Conservation (phyloP, 768 basidiomycete genomes). For the Harrya chromipes region DNA sequence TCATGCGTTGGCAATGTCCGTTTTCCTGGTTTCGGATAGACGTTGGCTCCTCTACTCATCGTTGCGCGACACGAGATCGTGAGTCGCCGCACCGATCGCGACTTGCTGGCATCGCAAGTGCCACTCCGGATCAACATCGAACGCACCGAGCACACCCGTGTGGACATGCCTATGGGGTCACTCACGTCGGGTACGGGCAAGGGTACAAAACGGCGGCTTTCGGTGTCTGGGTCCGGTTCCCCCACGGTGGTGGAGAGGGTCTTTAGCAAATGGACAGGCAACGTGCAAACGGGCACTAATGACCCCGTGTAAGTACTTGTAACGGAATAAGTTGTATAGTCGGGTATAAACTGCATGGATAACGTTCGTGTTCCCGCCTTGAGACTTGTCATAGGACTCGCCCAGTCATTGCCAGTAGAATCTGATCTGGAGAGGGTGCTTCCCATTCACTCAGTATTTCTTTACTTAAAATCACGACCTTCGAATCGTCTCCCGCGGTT, state of each 20-base stretch:
- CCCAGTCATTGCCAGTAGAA: too few relatives aligned
- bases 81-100: background rate
- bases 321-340: too few relatives aligned
- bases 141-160: slow-evolving; percentile 8
- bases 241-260: background rate
- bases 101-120: background rate
- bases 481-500: too few relatives aligned
- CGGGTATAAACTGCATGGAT: too few relatives aligned
- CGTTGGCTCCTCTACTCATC: slow-evolving; percentile 15
- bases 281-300: too few relatives aligned
- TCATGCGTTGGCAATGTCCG: background rate
- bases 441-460: too few relatives aligned
- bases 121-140: slow-evolving; percentile 14
- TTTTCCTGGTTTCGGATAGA: background rate
- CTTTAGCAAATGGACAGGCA: too few relatives aligned
- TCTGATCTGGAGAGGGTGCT: too few relatives aligned
- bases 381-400: too few relatives aligned
- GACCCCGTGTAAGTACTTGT: too few relatives aligned
- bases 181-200: background rate
- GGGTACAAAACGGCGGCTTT: background rate
- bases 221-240: background rate
- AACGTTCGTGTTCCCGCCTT: too few relatives aligned
- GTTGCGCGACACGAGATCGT: slow-evolving; percentile 16
- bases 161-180: background rate
- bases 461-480: too few relatives aligned